These are phyloP conservation scores for Austroboletus sp. DNA, from an alignment of 1,284 basidiomycete species.

Conservation along the genomic window DNA sequence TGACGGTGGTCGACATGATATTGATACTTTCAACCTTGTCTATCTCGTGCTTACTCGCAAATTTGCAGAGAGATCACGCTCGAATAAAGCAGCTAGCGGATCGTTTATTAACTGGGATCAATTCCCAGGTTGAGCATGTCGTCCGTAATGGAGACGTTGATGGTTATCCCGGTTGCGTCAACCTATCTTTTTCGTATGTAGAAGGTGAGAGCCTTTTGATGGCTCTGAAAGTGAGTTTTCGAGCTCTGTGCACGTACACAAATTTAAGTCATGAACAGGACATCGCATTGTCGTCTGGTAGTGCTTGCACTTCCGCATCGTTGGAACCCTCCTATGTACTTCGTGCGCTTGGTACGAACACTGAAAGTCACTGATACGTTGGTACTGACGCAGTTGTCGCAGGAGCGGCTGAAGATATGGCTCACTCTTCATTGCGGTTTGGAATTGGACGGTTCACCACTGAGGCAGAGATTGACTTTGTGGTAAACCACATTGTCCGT, in stretches of 20 bases:
- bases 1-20: constrained; percentile 42
- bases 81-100: constrained; percentile 75
- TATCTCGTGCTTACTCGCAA: constrained; percentile 8
- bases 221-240: constrained; percentile 84
- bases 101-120: constrained; percentile 78
- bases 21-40: constrained; percentile 8
- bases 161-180: constrained; percentile 90
- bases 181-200: constrained; percentile 93
- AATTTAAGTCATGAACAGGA: constrained; percentile 47
- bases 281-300: constrained; percentile 94
- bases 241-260: neutral
- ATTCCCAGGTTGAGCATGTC: constrained; percentile 80
- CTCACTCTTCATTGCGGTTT: constrained; percentile 95
- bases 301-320: constrained; percentile 96
- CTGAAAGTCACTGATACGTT: neutral
- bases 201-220: constrained; percentile 96
- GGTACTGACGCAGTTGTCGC: constrained; percentile 5
- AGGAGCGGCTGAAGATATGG: constrained; percentile 97
- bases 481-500: constrained; percentile 80
- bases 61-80: constrained; percentile 70
- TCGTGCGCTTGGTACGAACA: constrained; percentile 72
- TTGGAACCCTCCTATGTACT: constrained; percentile 98
- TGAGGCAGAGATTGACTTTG: constrained; percentile 93
- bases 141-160: constrained; percentile 87
- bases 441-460: constrained; percentile 98